Base-by-base conservation (phyloP, 2,329 filamentous ascomycete genomes). In the Sarocladium kiliense region DNA sequence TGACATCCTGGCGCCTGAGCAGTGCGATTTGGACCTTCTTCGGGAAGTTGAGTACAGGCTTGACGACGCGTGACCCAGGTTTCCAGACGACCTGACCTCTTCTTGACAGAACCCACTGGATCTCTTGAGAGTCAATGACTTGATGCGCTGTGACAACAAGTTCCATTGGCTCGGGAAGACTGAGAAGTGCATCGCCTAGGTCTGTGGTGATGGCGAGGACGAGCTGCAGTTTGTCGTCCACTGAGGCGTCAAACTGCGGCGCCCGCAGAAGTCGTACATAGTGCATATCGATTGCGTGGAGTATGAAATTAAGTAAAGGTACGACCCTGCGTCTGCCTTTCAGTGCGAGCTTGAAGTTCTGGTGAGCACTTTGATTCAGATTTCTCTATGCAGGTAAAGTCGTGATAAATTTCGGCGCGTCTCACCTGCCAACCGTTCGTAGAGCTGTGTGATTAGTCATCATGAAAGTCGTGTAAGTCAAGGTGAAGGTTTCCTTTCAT, bases 201-300 rank as follows among this genome's bases (percentile, higher is more conserved):
- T 84, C 80, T 12, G 80, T 84, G 11, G 78, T 81, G 60, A 84
- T 75, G 57, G 79, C 77, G 58, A 84, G 67, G 1, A 80, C 69
- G 3, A 84, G 62, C 50, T 73, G 71, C 7, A 57, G 59, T 59
- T 39, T 41, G 32, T 53, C 50, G 50, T 53, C 18, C 18, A 53
- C 34, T 2, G 36, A 41, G 23, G 36, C 50, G 23, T 53, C 32
- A 27, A 41, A 41, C 26, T 70, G 71, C 2, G 76, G 77, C 2
- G 76, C 71, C 14, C 80, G 72, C 30, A 83, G 67, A 4, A 82
- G 73, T 37, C 80, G 75, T 56, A 83, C 75, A 69, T 84, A 84
- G 60, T 84, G 79, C 80, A 84, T 84, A 18, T 10, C n/a, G 25
- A n/a, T 3, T 11, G 39, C 7, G 12, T 10, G 36, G 18, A 10